phyloP scores from a whole-genome alignment of 1,284 basidiomycete genomes.

The Leccinum subrobustum region DNA sequence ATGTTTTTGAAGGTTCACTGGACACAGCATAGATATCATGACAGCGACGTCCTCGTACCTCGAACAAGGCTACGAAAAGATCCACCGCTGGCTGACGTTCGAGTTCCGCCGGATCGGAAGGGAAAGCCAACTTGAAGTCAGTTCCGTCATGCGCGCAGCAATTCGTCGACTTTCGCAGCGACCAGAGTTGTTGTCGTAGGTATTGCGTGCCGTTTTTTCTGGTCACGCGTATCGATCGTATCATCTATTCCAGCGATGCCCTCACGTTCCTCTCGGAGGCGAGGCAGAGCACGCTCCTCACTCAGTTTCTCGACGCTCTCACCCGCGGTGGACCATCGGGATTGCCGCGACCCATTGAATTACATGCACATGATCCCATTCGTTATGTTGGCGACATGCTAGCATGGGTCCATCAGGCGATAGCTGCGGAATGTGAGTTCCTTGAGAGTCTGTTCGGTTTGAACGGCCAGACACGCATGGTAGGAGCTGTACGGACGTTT shows the following conservation, averaged over 20 bases:
- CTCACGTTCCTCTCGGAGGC: slow-evolving; percentile 78
- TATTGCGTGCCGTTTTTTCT: slow-evolving; percentile 9
- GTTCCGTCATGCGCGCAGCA: slow-evolving; percentile 67
- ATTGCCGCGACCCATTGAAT: slow-evolving; percentile 90
- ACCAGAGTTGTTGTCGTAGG: slow-evolving; percentile 78
- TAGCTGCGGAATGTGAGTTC: slow-evolving; percentile 93
- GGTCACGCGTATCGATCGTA: not conserved
- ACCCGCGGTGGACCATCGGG: slow-evolving; percentile 89
- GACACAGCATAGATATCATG: slow-evolving; percentile 83
- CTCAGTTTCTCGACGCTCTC: slow-evolving; percentile 82
- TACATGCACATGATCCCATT: slow-evolving; percentile 95
- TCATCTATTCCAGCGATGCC: slow-evolving; percentile 58
- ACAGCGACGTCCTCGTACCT: slow-evolving; percentile 76
- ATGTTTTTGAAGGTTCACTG: not conserved
- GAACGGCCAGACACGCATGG: slow-evolving; percentile 55
- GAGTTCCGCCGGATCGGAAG: slow-evolving; percentile 83
- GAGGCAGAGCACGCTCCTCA: slow-evolving; percentile 77
- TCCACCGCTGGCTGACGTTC: slow-evolving; percentile 82
- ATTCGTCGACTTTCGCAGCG: slow-evolving; percentile 71
- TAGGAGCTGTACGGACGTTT: slow-evolving; percentile 69
- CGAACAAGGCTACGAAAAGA: slow-evolving; percentile 88
- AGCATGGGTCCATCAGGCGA: slow-evolving; percentile 96
- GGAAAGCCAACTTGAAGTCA: slow-evolving; percentile 81
- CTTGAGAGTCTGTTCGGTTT: slow-evolving; percentile 82
- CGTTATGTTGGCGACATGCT: slow-evolving; percentile 98